These are phyloP conservation scores for Pseudozyma flocculosa DNA, from an alignment of 1,284 basidiomycete species.

Conservation along the genomic window DNA sequence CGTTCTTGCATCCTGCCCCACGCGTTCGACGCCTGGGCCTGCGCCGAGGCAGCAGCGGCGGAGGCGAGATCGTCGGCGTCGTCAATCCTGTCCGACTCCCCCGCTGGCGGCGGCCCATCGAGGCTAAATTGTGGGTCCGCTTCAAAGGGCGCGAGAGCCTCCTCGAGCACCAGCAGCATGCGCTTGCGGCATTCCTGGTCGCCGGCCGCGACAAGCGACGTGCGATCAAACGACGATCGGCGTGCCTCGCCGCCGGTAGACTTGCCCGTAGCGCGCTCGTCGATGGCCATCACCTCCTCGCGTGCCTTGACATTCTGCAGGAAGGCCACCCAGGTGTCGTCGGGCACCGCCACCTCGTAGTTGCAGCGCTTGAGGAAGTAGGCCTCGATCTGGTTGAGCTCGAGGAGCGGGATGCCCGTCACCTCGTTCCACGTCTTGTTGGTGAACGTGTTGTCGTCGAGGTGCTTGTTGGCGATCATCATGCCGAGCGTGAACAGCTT, in stretches of 20 bases:
- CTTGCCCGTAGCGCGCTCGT: background rate
- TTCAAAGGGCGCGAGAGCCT: slow-evolving; percentile 32
- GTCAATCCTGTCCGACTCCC: background rate
- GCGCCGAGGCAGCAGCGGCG: slow-evolving; percentile 1
- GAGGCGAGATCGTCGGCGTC: background rate
- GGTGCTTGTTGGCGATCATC: slow-evolving; percentile 58
- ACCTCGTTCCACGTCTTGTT: slow-evolving; percentile 58
- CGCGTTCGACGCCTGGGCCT: slow-evolving; percentile 15
- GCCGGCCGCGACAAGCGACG: slow-evolving; percentile 21
- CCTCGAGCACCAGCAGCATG: slow-evolving; percentile 39
- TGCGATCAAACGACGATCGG: slow-evolving; percentile 5
- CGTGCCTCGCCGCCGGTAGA: background rate
- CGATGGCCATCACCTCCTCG: slow-evolving; percentile 12
- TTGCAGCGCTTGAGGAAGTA: slow-evolving; percentile 51
- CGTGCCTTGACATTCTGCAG: slow-evolving; percentile 35
- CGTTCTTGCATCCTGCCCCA: slow-evolving; percentile 23
- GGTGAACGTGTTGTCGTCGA: slow-evolving; percentile 58
- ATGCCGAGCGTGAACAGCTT: slow-evolving; percentile 53
- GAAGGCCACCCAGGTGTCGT: slow-evolving; percentile 50
- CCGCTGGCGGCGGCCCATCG: slow-evolving; percentile 6
- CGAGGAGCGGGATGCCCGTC: slow-evolving; percentile 53
- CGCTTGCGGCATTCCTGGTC: slow-evolving; percentile 36
- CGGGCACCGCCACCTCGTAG: slow-evolving; percentile 50
- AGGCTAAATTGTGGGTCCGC: slow-evolving; percentile 25
- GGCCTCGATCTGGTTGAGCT: slow-evolving; percentile 55